Evolutionary conservation across 257 asterid species (phyloP), one percentile per base, ranked within the genome.

Genomic region (Solanum sitiens): DNA sequence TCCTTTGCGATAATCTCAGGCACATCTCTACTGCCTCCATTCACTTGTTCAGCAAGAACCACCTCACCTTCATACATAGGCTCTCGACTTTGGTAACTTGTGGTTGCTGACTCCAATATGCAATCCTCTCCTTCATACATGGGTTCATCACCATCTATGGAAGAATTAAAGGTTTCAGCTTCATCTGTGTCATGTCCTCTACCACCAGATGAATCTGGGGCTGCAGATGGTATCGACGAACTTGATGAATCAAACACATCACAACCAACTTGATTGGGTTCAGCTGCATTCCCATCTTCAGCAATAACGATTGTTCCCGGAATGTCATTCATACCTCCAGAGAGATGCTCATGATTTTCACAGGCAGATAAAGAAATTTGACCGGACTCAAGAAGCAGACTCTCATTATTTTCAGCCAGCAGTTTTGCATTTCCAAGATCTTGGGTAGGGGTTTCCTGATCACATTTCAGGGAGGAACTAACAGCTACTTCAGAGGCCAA

Each of bases 21-120:
- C 30, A 71, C 91, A 30, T 91, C 92, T 87, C 44, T 80, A 91
- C 80, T 68, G 82, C 87, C 91, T 76, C 56, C 90, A 83, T 89
- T 93, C 67, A 91, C 95, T 93, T 93, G 98, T 89, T 93, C 95
- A 18, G 99, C 95, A 87, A 97, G 98, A 88, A 94, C 91, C 88
- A 93, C 94, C 94, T 97, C 99, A 37, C 99, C 99, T 89, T 97
- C 99, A 92, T 97, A 97, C 86, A 97, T 90, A 39, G 99, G 99
- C 91, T 95, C 99, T 85, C 91, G 91, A 84, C 89, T 91, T 89
- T 93, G 94, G 90, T 89, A 89, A 61, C 63, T 88, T 45, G 82
- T 88, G 70, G 91, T 75, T 87, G 89, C 89, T 53, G 98, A 92
- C 90, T 93, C 98, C 92, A 95, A 89, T 89, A 95, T 97, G 87